Conservation (phyloP, 257 asterid species). For the Petrea volubilis region DNA sequence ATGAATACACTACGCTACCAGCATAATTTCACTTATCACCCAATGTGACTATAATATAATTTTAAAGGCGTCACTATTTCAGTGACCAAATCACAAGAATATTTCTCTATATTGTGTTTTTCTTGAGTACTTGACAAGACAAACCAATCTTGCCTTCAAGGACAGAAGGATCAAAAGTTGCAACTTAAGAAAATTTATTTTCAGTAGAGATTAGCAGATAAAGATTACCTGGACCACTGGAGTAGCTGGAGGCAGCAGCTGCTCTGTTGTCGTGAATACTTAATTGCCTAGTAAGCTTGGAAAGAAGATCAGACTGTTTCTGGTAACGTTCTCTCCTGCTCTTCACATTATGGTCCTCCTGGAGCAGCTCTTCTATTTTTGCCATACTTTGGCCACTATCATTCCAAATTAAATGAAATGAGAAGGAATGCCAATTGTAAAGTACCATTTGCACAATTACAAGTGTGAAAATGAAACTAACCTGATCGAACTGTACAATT, state of each 20-base stretch:
- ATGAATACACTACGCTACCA: too few relatives aligned
- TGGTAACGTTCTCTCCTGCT: conserved; percentile 73
- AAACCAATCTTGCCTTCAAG: conserved; percentile 4
- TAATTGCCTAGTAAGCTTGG: conserved; percentile 75
- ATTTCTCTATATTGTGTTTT: background rate
- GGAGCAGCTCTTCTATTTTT: conserved; percentile 83
- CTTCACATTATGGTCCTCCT: conserved; percentile 83
- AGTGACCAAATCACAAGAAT: background rate
- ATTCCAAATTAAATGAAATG: conserved; percentile 19
- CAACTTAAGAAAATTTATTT: background rate
- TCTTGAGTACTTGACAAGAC: background rate
- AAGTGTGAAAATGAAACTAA: conserved; percentile 26
- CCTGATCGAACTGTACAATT: conserved; percentile 92
- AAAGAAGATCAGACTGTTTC: conserved; percentile 80
- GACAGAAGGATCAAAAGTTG: conserved; percentile 1
- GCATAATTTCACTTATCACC: too few relatives aligned
- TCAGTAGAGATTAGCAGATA: background rate
- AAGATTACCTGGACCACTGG: conserved; percentile 72
- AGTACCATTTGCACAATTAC: background rate
- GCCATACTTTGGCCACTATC: conserved; percentile 69
- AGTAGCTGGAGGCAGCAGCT: conserved; percentile 69
- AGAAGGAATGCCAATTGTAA: background rate
- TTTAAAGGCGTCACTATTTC: too few relatives aligned
- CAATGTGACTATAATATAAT: background rate
- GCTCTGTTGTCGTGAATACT: conserved; percentile 85